Percentiles rank a stretch among this genome's conserved stretches.
Conservation (phyloP, 2,329 filamentous ascomycete species). For the Rosellinia necatrix region DNA sequence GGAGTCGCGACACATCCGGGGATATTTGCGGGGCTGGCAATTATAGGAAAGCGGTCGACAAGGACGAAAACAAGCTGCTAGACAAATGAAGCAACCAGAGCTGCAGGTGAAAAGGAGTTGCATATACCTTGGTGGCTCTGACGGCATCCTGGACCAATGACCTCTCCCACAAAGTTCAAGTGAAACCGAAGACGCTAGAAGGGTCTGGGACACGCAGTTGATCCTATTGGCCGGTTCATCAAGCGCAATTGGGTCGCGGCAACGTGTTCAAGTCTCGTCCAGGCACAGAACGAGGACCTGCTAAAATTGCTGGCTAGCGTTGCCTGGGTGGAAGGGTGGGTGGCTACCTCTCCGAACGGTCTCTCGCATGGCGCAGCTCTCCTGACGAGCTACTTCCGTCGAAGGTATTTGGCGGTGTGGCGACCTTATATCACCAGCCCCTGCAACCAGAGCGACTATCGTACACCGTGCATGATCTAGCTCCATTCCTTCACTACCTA, state of each 20-base stretch:
- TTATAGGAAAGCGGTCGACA: constrained; percentile 27
- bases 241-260: constrained; percentile 28
- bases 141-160: constrained; percentile 38
- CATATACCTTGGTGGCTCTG: constrained; percentile 35
- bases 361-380: constrained; percentile 23
- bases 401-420: constrained; percentile 39
- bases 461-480: constrained; percentile 37
- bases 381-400: constrained; percentile 29
- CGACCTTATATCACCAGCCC: constrained; percentile 27
- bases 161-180: constrained; percentile 26
- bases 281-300: constrained; percentile 21
- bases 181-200: constrained; percentile 49
- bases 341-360: constrained; percentile 30
- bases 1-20: not conserved
- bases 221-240: constrained; percentile 17
- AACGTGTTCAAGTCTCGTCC: constrained; percentile 38
- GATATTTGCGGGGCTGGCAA: constrained; percentile 22
- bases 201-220: constrained; percentile 37
- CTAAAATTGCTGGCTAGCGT: constrained; percentile 17
- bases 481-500: constrained; percentile 6
- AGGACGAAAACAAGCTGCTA: constrained; percentile 4
- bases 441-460: constrained; percentile 31
- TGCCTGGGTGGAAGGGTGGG: constrained; percentile 12
- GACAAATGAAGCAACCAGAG: constrained; percentile 19
- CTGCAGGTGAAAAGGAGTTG: constrained; percentile 48